Percentiles rank a stretch among this genome's conserved stretches.
phyloP scores from a whole-genome alignment of 2,329 filamentous ascomycete genomes.

The Curvularia sp. region DNA sequence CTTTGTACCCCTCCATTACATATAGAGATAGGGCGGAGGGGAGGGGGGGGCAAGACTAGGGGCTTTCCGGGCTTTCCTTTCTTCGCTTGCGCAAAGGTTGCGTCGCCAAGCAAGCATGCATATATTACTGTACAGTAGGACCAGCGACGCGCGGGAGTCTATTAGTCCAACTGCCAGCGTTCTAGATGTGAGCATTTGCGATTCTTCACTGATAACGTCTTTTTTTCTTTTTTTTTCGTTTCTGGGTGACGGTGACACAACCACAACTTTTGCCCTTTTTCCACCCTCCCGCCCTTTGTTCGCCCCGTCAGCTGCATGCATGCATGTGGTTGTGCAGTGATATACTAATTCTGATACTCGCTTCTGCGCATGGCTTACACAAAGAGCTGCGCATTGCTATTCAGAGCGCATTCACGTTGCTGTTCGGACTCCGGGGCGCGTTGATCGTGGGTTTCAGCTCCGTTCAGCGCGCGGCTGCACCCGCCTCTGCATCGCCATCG shows the following conservation, averaged over 20 bases:
- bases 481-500: constrained; percentile 37
- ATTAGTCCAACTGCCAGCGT: neutral
- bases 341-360: neutral
- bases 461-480: constrained; percentile 33
- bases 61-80: constrained; percentile 6
- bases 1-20: constrained; percentile 24
- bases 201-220: neutral
- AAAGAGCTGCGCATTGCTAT: constrained; percentile 10
- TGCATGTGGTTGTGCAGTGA: neutral
- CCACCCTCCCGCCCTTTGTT: neutral
- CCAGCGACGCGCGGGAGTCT: neutral
- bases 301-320: neutral
- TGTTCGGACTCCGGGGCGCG: constrained; percentile 12
- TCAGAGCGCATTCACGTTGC: neutral
- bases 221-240: neutral
- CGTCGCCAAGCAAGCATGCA: neutral
- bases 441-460: neutral
- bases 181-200: neutral
- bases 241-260: neutral
- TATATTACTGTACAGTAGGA: neutral
- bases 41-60: constrained; percentile 1
- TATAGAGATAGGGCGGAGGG: neutral
- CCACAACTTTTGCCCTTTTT: neutral
- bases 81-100: neutral
- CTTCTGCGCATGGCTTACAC: neutral